These are phyloP conservation scores for Dactylella cylindrospora DNA, from an alignment of 2,329 filamentous ascomycete species.

Conservation along the genomic window DNA sequence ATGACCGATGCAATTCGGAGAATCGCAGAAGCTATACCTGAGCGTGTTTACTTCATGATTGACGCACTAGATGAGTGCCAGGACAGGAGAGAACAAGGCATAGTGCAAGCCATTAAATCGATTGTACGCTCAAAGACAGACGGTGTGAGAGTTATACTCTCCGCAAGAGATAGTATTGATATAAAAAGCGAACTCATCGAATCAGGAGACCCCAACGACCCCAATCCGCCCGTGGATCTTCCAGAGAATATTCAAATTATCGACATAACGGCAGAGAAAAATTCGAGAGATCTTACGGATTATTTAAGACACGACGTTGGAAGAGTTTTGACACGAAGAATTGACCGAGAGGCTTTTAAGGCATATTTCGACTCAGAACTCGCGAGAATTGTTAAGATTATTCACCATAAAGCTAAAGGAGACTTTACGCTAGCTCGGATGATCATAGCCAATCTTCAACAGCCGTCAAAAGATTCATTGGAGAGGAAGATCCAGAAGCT, in stretches of 20 bases:
- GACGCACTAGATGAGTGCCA: constrained; percentile 26
- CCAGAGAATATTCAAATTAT: constrained; percentile 9
- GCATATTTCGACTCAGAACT: constrained; percentile 19
- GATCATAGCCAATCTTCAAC: constrained; percentile 24
- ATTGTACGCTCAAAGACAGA: neutral
- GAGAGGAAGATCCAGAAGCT: constrained; percentile 12
- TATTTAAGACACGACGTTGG: constrained; percentile 19
- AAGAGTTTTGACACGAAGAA: constrained; percentile 12
- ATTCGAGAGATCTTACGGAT: constrained; percentile 10
- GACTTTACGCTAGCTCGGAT: constrained; percentile 25
- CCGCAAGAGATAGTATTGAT: constrained; percentile 19
- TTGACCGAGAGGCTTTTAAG: constrained; percentile 7
- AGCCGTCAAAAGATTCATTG: constrained; percentile 26
- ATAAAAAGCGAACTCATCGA: constrained; percentile 11
- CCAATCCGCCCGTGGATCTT: neutral
- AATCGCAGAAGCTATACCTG: constrained; percentile 13
- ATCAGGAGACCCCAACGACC: too few relatives aligned
- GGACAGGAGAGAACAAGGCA: constrained; percentile 4
- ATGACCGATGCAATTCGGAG: constrained; percentile 4
- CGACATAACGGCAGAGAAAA: constrained; percentile 17
- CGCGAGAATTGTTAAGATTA: constrained; percentile 13
- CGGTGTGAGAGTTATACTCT: constrained; percentile 17
- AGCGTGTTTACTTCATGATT: constrained; percentile 23
- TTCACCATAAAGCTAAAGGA: constrained; percentile 25
- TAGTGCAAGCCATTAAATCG: neutral